Percentiles rank a stretch among this genome's conserved stretches.
These are phyloP conservation scores for Acacia acuminata DNA, from an alignment of 306 rosid genomes.

Conservation along the genomic window DNA sequence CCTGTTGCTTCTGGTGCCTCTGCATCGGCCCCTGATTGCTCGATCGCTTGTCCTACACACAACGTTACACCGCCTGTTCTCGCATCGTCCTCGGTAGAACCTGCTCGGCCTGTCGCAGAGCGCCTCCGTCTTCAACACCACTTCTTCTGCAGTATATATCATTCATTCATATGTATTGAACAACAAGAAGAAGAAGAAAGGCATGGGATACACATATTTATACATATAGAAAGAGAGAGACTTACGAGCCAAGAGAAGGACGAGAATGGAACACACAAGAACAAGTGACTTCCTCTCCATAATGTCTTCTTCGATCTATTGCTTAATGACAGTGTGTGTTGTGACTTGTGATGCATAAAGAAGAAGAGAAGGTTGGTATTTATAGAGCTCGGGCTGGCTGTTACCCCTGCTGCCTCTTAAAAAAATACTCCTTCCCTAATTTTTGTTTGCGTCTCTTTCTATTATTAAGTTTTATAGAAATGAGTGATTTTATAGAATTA, in stretches of 20 bases:
- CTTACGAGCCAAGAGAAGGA: slow-evolving; percentile 34
- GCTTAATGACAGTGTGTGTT: not conserved
- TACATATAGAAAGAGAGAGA: not conserved
- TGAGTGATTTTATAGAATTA: too few relatives aligned
- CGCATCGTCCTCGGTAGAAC: not conserved
- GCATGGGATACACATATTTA: too few relatives aligned
- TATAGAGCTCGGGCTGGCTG: too few relatives aligned
- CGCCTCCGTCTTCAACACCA: slow-evolving; percentile 26
- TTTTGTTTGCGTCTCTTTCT: too few relatives aligned
- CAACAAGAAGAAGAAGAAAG: too few relatives aligned
- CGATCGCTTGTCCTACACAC: slow-evolving; percentile 27
- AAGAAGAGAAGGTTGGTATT: not conserved
- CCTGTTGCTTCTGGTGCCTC: slow-evolving; percentile 1
- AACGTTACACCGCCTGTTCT: not conserved
- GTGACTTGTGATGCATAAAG: not conserved
- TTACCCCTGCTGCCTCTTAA: too few relatives aligned
- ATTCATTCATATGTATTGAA: not conserved
- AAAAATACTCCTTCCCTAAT: too few relatives aligned
- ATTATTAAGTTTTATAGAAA: too few relatives aligned
- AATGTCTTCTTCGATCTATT: not conserved
- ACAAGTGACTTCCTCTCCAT: slow-evolving; percentile 29
- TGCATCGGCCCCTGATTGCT: slow-evolving; percentile 16
- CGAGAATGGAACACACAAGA: not conserved
- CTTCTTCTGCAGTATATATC: slow-evolving; percentile 18
- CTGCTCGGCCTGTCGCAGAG: slow-evolving; percentile 24